Evolutionary conservation across 2,329 filamentous ascomycete genomes (phyloP), one percentile per base, ranked within the genome.

Genomic region (Moelleriella libera): DNA sequence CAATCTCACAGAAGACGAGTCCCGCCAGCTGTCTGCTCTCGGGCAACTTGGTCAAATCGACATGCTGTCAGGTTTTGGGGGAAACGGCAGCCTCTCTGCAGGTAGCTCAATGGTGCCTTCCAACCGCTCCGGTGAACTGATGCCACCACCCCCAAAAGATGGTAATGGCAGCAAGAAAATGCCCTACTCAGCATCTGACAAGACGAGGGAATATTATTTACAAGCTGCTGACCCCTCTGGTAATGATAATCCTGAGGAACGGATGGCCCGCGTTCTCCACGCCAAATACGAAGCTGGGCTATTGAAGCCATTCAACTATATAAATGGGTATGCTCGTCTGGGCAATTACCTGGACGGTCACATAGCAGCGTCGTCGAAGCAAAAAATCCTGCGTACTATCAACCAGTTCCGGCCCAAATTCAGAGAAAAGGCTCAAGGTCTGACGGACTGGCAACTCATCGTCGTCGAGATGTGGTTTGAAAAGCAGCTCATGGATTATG

Each of bases 401-500:
- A 87, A 95, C 64, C 83, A 86, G 48, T 98, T 98, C 66, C 76
- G 92, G 43, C 92, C 92, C 12, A 95, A 94, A 60, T 98, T 98
- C 60, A 78, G 92, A 52, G 90, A 97, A 65, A 88, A 94, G 67
- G 90, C 94, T 62, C 88, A 97, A 54, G 82, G 76, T 34, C 71
- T 97, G 60, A 96, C 87, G 2, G 92, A 98, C 64, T 85, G 96
- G 62, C 88, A 98, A 64, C 78, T 98, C 30, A 83, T 97, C 30
- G 80, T 89, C 50, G 90, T 97, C 9, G 92, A 98, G 67, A 96
- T 97, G 88, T 97, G 92, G 90, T 97, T 98, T 60, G 92, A 98
- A 65, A 81, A 85, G 58, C 92, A 86, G 53, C 68, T 98, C 55
- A 92, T 97, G 85, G 92, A 97, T 61, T 97, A 97, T 58, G 92